These are phyloP conservation scores for Fonsecaea pugnacius DNA, from an alignment of 2,329 filamentous ascomycete genomes.

Conservation along the genomic window DNA sequence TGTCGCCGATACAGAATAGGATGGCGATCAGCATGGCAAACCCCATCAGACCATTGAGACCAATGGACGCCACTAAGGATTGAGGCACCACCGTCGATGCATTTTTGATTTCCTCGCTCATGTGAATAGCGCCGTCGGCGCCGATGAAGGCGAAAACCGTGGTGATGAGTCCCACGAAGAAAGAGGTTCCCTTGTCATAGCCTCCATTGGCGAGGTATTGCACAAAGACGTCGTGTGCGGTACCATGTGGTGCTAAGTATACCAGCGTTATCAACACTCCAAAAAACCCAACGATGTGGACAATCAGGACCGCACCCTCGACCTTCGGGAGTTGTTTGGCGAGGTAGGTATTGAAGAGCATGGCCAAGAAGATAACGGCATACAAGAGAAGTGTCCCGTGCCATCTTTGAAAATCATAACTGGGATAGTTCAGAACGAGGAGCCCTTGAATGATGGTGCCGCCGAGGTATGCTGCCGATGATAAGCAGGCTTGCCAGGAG, in stretches of 20 bases:
- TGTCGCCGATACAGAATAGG: slow-evolving; percentile 46
- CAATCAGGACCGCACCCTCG: slow-evolving; percentile 30
- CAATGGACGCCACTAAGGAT: slow-evolving; percentile 44
- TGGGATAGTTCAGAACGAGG: slow-evolving; percentile 46
- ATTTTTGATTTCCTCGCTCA: slow-evolving; percentile 48
- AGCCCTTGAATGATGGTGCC: slow-evolving; percentile 54
- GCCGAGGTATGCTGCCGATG: slow-evolving; percentile 49
- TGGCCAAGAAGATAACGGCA: slow-evolving; percentile 51
- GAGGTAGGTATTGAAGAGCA: slow-evolving; percentile 58
- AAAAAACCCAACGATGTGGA: slow-evolving; percentile 39
- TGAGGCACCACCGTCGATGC: slow-evolving; percentile 44
- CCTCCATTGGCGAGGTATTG: slow-evolving; percentile 47
- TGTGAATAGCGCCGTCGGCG: slow-evolving; percentile 46
- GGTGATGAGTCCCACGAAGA: slow-evolving; percentile 43
- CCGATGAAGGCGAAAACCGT: slow-evolving; percentile 47
- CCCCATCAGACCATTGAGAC: slow-evolving; percentile 45
- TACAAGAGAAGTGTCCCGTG: slow-evolving; percentile 58
- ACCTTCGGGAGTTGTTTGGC: slow-evolving; percentile 36
- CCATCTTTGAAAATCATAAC: slow-evolving; percentile 50
- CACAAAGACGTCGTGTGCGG: slow-evolving; percentile 45
- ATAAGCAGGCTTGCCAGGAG: slow-evolving; percentile 52
- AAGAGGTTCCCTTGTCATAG: slow-evolving; percentile 37
- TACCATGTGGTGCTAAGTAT: slow-evolving; percentile 47
- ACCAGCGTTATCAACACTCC: slow-evolving; percentile 49
- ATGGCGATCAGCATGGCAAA: slow-evolving; percentile 46